Evolutionary conservation across 345 rosid genomes (phyloP).

Genomic region (Moringa oleifera): DNA sequence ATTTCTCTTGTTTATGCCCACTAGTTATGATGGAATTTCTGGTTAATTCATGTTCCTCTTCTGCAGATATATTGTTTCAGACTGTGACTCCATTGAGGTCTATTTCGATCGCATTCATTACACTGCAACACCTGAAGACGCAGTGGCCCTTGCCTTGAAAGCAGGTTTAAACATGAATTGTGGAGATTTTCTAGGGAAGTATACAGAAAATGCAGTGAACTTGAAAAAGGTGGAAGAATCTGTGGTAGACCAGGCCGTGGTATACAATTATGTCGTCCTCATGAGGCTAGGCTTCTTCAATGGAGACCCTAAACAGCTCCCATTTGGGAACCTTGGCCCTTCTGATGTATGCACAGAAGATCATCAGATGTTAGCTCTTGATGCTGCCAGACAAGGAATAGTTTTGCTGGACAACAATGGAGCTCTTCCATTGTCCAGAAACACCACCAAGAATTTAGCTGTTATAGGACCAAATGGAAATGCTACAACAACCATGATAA

Average conservation of each 20-base stretch:
- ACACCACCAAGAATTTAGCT: constrained; percentile 18
- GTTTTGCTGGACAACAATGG: constrained; percentile 38
- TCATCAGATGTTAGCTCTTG: constrained; percentile 34
- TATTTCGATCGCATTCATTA: constrained; percentile 25
- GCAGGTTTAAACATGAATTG: constrained; percentile 54
- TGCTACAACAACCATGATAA: constrained; percentile 36
- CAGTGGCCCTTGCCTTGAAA: constrained; percentile 41
- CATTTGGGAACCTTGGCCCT: constrained; percentile 42
- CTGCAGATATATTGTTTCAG: constrained; percentile 46
- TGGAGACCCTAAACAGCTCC: constrained; percentile 34
- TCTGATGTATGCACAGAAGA: constrained; percentile 38
- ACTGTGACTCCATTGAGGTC: constrained; percentile 58
- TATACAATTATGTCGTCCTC: constrained; percentile 33
- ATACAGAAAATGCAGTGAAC: constrained; percentile 36
- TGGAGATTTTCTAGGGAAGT: constrained; percentile 32
- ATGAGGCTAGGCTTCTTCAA: constrained; percentile 57
- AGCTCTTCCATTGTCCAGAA: constrained; percentile 38
- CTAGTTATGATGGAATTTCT: no score
- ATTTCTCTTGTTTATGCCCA: no score
- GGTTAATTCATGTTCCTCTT: background rate
- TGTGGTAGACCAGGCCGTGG: constrained; percentile 33
- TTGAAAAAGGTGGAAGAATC: constrained; percentile 34
- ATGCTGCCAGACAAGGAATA: constrained; percentile 48
- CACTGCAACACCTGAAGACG: constrained; percentile 54
- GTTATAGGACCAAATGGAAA: constrained; percentile 49